Base-by-base conservation (phyloP, 129 eudicot genomes). In the Oenanthe sinensis region DNA sequence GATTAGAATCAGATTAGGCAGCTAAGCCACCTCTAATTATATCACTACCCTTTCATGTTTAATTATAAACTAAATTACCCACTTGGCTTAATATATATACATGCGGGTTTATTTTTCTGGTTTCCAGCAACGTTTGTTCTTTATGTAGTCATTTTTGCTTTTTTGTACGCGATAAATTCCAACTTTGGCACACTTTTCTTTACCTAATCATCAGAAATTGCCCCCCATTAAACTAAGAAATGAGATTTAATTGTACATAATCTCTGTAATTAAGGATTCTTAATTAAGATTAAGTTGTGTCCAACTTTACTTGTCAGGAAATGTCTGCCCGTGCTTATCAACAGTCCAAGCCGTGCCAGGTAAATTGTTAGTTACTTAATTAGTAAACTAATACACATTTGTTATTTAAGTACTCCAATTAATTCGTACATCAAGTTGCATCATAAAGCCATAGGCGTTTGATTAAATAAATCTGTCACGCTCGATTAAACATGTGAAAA, bases 231-330 rank as follows among this genome's bases (percentile, higher is more conserved):
- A 74, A 70, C 49, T 8, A 37, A 39, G 33, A 11, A n/a, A 80
- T 1, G 47, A 30, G 52, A 78, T 47, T 37, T 26, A 47, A 24
- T 71, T 67, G 42, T 80, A 0, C 75, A 39, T 70, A 43, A 43
- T 72, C 42, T 67, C 40, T 67, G 42, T 67, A 67, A 67, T 67
- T 67, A 30, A 67, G 72, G 22, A 12, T 67, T 26, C 8, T 67
- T 67, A 67, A 33, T 67, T 67, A 67, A 67, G 43, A 12, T 71
- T 79, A 48, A 75, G 60, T 74, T 52, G 58, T 37, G 15, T 74
- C 75, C 88, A 85, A 75, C 79, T 81, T 79, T 81, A 62, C 33
- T 44, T 81, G 88, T 78, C 88, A 79, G 85, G 71, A 54, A 75
- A 68, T 85, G 88, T 85, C 81, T 79, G 83, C 78, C 78, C 76